phyloP scores from a whole-genome alignment of 495 filamentous ascomycete genomes.

The Trypethelium eluteriae region DNA sequence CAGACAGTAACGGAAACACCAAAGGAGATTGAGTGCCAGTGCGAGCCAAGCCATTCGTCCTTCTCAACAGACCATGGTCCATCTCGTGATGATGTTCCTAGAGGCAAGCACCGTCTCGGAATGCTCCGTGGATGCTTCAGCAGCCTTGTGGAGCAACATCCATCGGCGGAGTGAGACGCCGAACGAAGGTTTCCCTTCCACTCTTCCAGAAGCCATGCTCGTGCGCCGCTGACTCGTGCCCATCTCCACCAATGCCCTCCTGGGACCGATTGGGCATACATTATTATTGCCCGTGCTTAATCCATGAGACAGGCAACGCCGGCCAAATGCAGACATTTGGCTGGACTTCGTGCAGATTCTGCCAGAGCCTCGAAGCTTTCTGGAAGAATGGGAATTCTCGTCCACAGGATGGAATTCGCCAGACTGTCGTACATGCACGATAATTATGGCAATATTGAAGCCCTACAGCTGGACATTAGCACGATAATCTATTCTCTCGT shows the following conservation, averaged over 20 bases:
- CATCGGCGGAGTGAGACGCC: background rate
- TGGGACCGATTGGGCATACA: background rate
- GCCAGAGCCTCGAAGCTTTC: conserved; percentile 4
- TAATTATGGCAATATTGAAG: conserved; percentile 4
- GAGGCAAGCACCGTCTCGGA: background rate
- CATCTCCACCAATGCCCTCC: background rate
- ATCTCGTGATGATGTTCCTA: background rate
- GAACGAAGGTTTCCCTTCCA: conserved; percentile 7
- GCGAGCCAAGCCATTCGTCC: background rate
- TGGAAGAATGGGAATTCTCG: background rate
- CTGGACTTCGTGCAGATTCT: background rate
- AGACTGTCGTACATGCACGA: conserved; percentile 7
- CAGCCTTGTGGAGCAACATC: background rate
- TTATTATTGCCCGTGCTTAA: background rate
- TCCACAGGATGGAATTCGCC: background rate
- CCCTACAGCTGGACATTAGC: conserved; percentile 4
- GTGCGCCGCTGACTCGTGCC: conserved; percentile 5
- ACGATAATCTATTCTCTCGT: conserved; percentile 3
- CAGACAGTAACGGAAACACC: background rate
- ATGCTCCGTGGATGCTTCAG: background rate
- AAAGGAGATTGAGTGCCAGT: background rate
- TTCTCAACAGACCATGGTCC: background rate
- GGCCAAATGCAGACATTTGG: conserved; percentile 7
- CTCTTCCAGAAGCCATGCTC: conserved; percentile 5
- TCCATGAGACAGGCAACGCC: background rate